Percentiles rank a stretch among this genome's conserved stretches.
phyloP scores from a whole-genome alignment of 148 eudicot genomes.

The Rhododendron griersonianum region DNA sequence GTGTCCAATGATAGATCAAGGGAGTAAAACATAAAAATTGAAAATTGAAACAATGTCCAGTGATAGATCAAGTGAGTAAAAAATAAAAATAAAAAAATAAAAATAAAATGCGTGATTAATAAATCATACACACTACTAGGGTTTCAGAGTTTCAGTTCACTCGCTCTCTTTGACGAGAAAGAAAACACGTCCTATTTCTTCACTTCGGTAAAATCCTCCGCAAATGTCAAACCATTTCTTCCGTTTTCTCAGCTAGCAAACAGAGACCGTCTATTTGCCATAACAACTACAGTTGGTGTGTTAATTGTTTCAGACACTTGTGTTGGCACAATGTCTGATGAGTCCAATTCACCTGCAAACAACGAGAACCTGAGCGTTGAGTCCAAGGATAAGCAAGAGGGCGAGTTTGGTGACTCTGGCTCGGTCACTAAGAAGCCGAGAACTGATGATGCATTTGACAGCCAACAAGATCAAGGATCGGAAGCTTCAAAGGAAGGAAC shows the following conservation, averaged over 20 bases:
- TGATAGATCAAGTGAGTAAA: not conserved
- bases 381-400: conserved; percentile 23
- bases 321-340: conserved; percentile 15
- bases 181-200: not conserved
- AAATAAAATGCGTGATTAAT: no score
- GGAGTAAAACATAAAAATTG: no score
- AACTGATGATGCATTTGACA: not conserved
- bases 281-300: no score
- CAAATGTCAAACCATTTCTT: not conserved
- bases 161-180: not conserved
- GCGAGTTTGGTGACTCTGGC: conserved; percentile 14
- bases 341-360: conserved; percentile 14
- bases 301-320: not conserved
- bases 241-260: not conserved
- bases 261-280: not conserved
- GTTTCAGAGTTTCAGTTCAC: not conserved
- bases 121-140: not conserved
- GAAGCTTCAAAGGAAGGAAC: not conserved
- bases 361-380: not conserved
- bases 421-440: conserved; percentile 26
- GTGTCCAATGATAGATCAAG: not conserved
- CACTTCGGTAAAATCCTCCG: not conserved
- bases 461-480: conserved; percentile 1
- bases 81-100: no score
- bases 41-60: no score